phyloP scores from a whole-genome alignment of 306 rosid species.

The Arachis hypogaea region DNA sequence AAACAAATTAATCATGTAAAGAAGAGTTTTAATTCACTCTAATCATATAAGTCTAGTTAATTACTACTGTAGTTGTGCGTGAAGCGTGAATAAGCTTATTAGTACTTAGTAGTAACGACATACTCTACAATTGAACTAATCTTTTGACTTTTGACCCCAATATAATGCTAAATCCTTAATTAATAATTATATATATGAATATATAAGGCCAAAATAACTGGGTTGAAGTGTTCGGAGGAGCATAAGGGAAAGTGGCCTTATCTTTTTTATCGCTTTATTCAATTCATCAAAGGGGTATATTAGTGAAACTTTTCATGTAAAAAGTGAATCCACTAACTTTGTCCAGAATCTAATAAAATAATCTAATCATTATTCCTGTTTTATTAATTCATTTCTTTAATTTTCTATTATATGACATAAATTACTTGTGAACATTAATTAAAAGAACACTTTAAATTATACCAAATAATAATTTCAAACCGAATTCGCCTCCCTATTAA shows the following conservation, averaged over 20 bases:
- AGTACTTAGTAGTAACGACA: not conserved
- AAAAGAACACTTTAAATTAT: too few species aligned
- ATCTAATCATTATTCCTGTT: not conserved
- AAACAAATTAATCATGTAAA: not conserved
- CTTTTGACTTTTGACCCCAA: not conserved
- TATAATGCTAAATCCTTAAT: not conserved
- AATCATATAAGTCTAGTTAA: too few species aligned
- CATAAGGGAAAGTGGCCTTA: not conserved
- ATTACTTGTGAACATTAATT: too few species aligned
- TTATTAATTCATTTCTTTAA: not conserved
- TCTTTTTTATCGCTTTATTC: slow-evolving; percentile 5
- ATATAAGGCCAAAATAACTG: not conserved
- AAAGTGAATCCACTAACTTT: slow-evolving; percentile 19
- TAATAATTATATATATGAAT: not conserved
- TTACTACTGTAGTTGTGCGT: too few species aligned
- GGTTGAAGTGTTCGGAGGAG: not conserved
- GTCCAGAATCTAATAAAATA: slow-evolving; percentile 16
- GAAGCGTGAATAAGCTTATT: not conserved
- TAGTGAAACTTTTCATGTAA: not conserved
- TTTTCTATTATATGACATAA: not conserved
- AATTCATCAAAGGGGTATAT: not conserved
- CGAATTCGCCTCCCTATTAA: too few species aligned
- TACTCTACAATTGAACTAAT: not conserved
- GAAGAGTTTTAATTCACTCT: not conserved
- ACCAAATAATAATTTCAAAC: too few species aligned